These are phyloP conservation scores for Picea sitchensis DNA, from an alignment of 75 land plant species.

Conservation along the genomic window DNA sequence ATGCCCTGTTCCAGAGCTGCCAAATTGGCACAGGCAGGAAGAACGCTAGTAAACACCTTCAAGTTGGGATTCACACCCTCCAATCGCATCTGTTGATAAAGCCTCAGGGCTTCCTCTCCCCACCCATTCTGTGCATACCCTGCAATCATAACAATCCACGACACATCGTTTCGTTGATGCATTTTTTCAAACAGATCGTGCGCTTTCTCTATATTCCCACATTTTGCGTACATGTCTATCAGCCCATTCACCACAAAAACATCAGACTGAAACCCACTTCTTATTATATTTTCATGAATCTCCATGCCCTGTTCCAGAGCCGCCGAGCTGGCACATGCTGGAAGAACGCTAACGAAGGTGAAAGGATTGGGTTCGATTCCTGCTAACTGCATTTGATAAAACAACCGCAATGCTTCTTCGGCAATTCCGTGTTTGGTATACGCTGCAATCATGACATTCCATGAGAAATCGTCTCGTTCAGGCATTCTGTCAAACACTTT, in stretches of 20 bases:
- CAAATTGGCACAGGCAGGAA: conserved; percentile 5
- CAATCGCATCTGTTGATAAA: conserved; percentile 13
- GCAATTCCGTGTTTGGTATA: conserved; percentile 18
- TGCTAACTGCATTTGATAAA: conserved; percentile 11
- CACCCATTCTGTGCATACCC: conserved; percentile 19
- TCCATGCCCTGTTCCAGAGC: conserved; percentile 16
- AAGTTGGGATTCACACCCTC: conserved; percentile 16
- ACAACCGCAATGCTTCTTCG: conserved; percentile 26
- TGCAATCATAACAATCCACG: conserved; percentile 34
- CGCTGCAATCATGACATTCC: conserved; percentile 42
- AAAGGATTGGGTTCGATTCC: conserved; percentile 23
- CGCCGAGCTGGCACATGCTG: conserved; percentile 17
- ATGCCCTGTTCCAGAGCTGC: conserved; percentile 18
- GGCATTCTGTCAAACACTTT: conserved; percentile 3
- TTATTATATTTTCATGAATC: conserved; percentile 17
- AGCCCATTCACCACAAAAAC: conserved; percentile 28
- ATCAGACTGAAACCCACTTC: conserved; percentile 26
- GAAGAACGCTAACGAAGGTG: conserved; percentile 25
- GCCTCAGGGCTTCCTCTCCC: conserved; percentile 12
- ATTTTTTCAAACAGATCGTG: conserved; percentile 27
- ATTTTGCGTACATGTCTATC: conserved; percentile 32
- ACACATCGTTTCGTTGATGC: conserved; percentile 18
- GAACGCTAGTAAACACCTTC: conserved; percentile 16
- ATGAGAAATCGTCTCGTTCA: conserved; percentile 17
- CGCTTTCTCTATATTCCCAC: conserved; percentile 20